Percentiles rank a stretch among this genome's conserved stretches.
Evolutionary conservation across 148 eudicot genomes (phyloP).

Genomic region (Rhododendron griersonianum): DNA sequence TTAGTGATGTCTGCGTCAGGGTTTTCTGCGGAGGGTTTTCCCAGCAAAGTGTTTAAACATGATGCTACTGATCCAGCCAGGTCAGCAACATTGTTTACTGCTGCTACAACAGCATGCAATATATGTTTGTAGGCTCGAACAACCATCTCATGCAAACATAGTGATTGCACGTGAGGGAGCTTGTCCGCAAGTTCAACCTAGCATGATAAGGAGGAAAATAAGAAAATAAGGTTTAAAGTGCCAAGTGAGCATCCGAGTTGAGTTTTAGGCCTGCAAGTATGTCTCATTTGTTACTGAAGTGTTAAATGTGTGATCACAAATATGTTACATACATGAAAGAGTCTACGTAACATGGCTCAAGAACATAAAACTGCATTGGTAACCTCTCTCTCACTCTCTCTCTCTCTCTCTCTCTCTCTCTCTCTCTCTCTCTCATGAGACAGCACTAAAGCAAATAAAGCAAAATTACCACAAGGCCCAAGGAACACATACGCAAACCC

Average conservation of each 20-base stretch:
- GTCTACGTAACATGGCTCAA: background rate
- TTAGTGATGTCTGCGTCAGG: constrained; percentile 37
- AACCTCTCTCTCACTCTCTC: background rate
- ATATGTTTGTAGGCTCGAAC: constrained; percentile 98
- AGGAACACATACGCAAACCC: constrained; percentile 97
- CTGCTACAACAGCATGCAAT: constrained; percentile 87
- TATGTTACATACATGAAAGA: background rate
- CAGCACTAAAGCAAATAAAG: constrained; percentile 2
- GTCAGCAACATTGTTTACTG: constrained; percentile 51
- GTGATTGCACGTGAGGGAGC: constrained; percentile 94
- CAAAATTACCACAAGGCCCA: constrained; percentile 83
- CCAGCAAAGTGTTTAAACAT: constrained; percentile 82
- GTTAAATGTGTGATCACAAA: background rate
- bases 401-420: background rate
- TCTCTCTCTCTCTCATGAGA: background rate
- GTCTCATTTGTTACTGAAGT: background rate
- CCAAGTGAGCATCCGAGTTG: background rate
- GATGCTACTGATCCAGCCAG: constrained; percentile 76
- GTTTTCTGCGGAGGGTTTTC: constrained; percentile 39
- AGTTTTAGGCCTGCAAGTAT: background rate
- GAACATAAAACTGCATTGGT: background rate
- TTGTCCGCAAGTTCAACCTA: constrained; percentile 97
- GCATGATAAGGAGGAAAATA: constrained; percentile 27
- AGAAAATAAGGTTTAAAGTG: constrained; percentile 12
- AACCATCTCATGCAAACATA: constrained; percentile 98